These are phyloP conservation scores for Oryza meyeriana DNA, from an alignment of 176 grass and related monocot species.

Conservation along the genomic window DNA sequence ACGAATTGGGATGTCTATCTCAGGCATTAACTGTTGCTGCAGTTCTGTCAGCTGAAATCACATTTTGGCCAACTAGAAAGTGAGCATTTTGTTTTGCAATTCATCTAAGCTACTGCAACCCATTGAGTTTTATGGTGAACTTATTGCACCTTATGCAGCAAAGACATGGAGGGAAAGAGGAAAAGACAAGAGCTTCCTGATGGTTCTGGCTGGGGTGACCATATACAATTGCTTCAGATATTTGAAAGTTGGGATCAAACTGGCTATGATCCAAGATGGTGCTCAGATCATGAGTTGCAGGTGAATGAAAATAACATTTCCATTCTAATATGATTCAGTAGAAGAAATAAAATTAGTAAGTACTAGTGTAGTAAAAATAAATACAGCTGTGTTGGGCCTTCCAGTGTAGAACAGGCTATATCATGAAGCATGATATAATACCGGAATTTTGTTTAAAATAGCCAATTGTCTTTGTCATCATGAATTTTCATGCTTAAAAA, in stretches of 20 bases:
- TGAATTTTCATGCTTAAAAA: constrained; percentile 12
- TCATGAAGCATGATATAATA: constrained; percentile 6
- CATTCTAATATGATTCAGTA: constrained; percentile 2
- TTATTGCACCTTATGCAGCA: constrained; percentile 46
- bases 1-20: constrained; percentile 80
- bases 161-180: constrained; percentile 70
- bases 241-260: constrained; percentile 87
- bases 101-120: not conserved
- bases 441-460: constrained; percentile 20
- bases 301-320: constrained; percentile 31
- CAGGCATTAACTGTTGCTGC: constrained; percentile 91
- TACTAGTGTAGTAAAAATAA: constrained; percentile 13
- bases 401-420: not conserved
- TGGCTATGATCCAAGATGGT: constrained; percentile 91
- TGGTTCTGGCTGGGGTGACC: constrained; percentile 95
- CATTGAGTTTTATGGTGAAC: constrained; percentile 16
- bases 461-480: not conserved
- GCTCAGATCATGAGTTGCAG: constrained; percentile 79
- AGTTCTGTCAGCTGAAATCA: constrained; percentile 87
- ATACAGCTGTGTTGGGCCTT: not conserved
- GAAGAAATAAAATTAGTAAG: not conserved
- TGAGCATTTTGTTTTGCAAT: constrained; percentile 6
- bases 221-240: constrained; percentile 96
- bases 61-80: constrained; percentile 60
- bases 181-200: constrained; percentile 75